These are phyloP conservation scores for Whalleya microplaca DNA, from an alignment of 2,329 filamentous ascomycete species.

Conservation along the genomic window DNA sequence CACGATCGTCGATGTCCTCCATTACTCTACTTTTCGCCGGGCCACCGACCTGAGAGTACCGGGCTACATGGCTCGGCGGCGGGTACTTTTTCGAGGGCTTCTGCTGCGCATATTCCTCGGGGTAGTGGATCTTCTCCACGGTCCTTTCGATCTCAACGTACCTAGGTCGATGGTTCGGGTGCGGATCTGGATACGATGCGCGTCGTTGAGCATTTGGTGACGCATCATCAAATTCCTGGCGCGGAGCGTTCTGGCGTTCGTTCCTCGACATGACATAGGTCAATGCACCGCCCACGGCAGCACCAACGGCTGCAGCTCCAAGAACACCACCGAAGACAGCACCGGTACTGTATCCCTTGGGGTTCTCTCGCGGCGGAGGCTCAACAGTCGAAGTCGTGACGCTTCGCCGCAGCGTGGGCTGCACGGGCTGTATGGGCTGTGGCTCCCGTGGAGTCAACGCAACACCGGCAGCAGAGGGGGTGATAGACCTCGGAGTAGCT, in stretches of 20 bases:
- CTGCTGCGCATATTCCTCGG: conserved; percentile 38
- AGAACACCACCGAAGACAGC: conserved; percentile 76
- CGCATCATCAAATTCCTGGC: conserved; percentile 49
- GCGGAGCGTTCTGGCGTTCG: conserved; percentile 49
- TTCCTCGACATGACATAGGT: conserved; percentile 73
- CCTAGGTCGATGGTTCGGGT: conserved; percentile 38
- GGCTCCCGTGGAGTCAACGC: conserved; percentile 27
- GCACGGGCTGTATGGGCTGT: no score
- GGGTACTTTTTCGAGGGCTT: conserved; percentile 37
- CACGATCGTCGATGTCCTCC: conserved; percentile 46
- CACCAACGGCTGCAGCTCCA: conserved; percentile 73
- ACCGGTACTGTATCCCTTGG: conserved; percentile 50
- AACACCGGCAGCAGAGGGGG: conserved; percentile 30
- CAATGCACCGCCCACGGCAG: conserved; percentile 63
- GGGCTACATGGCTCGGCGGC: conserved; percentile 41
- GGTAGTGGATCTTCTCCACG: conserved; percentile 44
- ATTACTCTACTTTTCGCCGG: conserved; percentile 32
- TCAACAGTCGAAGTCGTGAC: conserved; percentile 42
- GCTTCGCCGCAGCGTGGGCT: conserved; percentile 37
- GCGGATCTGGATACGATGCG: conserved; percentile 49
- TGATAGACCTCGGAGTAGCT: conserved; percentile 27
- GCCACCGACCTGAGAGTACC: conserved; percentile 40
- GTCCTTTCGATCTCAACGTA: conserved; percentile 44
- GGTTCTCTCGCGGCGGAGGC: conserved; percentile 13
- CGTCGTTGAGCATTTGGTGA: conserved; percentile 45